Evolutionary conservation across 331 rosid species (phyloP).

Genomic region (Cydonia oblonga): DNA sequence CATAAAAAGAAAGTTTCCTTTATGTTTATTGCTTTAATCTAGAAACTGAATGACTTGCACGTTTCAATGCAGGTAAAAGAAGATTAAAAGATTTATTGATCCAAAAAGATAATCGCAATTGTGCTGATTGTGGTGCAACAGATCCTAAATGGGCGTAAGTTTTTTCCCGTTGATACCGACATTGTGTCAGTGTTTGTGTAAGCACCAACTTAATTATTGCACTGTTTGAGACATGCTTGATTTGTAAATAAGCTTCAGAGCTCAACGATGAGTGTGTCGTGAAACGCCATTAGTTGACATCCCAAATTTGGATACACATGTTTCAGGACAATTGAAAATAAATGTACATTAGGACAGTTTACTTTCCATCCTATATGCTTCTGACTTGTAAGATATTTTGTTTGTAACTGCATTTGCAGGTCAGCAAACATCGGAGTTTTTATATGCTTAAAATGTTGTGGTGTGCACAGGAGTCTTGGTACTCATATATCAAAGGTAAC

Average conservation of each 20-base stretch:
- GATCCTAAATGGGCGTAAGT: slow-evolving; percentile 99
- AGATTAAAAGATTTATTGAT: slow-evolving; percentile 62
- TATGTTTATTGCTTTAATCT: slow-evolving; percentile 8
- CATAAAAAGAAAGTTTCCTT: neutral
- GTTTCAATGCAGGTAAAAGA: slow-evolving; percentile 58
- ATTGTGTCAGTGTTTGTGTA: neutral
- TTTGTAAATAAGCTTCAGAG: neutral
- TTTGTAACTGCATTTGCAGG: slow-evolving; percentile 38
- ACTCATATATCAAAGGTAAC: slow-evolving; percentile 90
- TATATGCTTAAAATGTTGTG: slow-evolving; percentile 91
- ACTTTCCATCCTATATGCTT: neutral
- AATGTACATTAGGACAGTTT: neutral
- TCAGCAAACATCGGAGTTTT: slow-evolving; percentile 96
- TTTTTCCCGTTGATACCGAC: neutral
- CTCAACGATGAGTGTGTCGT: neutral
- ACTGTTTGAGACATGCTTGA: neutral
- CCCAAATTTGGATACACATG: neutral
- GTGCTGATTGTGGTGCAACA: slow-evolving; percentile 88
- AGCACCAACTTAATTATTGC: neutral
- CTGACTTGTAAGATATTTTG: neutral
- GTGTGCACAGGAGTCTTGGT: slow-evolving; percentile 96
- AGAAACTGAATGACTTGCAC: slow-evolving; percentile 24
- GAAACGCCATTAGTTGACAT: neutral
- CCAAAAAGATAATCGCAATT: slow-evolving; percentile 64
- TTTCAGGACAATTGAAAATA: neutral